Evolutionary conservation across 1,139 yeast genomes (phyloP).

Genomic region (Lodderomyces orthopsilosis): DNA sequence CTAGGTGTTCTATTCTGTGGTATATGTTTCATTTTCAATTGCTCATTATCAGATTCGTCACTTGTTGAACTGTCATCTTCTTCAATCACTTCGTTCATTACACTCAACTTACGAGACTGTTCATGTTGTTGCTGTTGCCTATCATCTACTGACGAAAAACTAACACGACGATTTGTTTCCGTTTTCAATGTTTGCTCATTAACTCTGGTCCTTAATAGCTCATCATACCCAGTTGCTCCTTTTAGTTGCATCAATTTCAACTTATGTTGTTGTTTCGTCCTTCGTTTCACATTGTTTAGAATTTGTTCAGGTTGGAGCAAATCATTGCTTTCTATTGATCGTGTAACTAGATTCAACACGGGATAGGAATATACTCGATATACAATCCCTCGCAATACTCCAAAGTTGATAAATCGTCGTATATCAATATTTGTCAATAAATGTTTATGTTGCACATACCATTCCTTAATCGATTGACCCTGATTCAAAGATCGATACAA

Average conservation of each 20-base stretch:
- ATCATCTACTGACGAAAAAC: constrained; percentile 24
- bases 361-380: constrained; percentile 83
- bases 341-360: constrained; percentile 39
- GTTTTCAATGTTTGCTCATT: constrained; percentile 29
- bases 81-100: constrained; percentile 12
- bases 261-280: constrained; percentile 6
- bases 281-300: constrained; percentile 21
- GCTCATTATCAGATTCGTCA: constrained; percentile 13
- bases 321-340: constrained; percentile 33
- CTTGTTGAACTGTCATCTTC: constrained; percentile 20
- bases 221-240: constrained; percentile 11
- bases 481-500: constrained; percentile 78
- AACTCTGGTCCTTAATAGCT: constrained; percentile 24
- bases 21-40: background rate
- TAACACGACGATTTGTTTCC: constrained; percentile 28
- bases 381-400: constrained; percentile 75
- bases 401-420: constrained; percentile 82
- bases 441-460: constrained; percentile 68
- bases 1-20: background rate
- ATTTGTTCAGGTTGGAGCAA: constrained; percentile 29
- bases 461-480: constrained; percentile 73
- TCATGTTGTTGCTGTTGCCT: constrained; percentile 3
- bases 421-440: constrained; percentile 67
- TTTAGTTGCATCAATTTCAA: background rate
- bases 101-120: constrained; percentile 3